Percentiles rank a stretch among this genome's conserved stretches.
Conservation (phyloP, 2,329 filamentous ascomycete genomes). For the Nannizzia gypsea region DNA sequence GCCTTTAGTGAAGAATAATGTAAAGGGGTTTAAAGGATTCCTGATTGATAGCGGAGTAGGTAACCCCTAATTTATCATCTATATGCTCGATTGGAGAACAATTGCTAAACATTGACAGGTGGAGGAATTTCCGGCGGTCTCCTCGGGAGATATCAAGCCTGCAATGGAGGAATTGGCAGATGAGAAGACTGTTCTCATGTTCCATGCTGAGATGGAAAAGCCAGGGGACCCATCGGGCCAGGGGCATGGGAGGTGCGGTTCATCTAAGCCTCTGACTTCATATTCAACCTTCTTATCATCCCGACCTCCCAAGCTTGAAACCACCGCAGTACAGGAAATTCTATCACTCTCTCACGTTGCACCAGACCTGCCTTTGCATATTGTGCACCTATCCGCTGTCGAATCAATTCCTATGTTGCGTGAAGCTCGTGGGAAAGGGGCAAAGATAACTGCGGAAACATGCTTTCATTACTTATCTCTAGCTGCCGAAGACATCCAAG, state of each 20-base stretch:
- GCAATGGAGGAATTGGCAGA: conserved; percentile 73
- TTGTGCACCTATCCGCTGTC: conserved; percentile 84
- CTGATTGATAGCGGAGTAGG: conserved; percentile 89
- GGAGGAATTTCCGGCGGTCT: conserved; percentile 91
- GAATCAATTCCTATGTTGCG: conserved; percentile 74
- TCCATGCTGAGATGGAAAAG: conserved; percentile 92
- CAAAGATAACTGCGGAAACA: conserved; percentile 86
- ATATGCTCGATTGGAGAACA: not conserved
- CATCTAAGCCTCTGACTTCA: conserved; percentile 55
- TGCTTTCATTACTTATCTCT: conserved; percentile 91
- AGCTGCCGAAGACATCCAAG: conserved; percentile 65
- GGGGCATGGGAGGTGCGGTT: conserved; percentile 53
- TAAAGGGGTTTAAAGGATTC: conserved; percentile 95
- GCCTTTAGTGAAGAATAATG: conserved; percentile 69
- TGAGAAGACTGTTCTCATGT: conserved; percentile 86
- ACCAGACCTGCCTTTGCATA: conserved; percentile 74
- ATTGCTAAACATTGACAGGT: conserved; percentile 44
- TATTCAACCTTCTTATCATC: conserved; percentile 91
- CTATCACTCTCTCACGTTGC: conserved; percentile 68
- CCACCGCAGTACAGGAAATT: conserved; percentile 78
- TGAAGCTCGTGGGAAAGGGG: conserved; percentile 56
- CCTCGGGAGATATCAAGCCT: conserved; percentile 60
- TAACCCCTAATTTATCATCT: conserved; percentile 15
- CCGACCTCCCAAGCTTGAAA: conserved; percentile 80
- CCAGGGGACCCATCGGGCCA: conserved; percentile 44